Base-by-base conservation (phyloP, 768 basidiomycete genomes). In the Suillus alpinus region DNA sequence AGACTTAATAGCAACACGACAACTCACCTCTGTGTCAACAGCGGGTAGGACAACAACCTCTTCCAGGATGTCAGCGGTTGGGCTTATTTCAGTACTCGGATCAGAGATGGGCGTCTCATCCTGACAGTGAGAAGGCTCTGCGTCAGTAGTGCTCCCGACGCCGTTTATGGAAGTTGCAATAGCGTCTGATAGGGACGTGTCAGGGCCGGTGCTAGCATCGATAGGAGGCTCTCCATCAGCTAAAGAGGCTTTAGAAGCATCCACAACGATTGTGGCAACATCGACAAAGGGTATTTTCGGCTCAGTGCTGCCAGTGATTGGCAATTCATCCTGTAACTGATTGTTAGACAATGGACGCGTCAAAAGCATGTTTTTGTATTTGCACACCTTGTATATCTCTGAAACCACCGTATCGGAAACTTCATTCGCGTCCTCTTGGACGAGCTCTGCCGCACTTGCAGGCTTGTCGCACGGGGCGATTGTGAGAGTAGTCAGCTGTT, bases 131-230 rank as follows among this genome's bases (percentile, higher is more conserved):
- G 32, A 36, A 41, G 36, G 44, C 60, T 41, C 44, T 58, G 58
- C 5, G 16, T 2, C 29, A 58, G 49, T 56, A 58, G 57, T 58
- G 50, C 57, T 53, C 29, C 44, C 57, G 32, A 49, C 34, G 18
- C 60, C 57, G 18, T 57, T 58, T 61, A 44, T 29, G 60, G 60
- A 31, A 61, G 31, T 20, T 40, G 31, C 32, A 26, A 59, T 20
- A 46, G 36, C 4, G 44, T 49, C 57, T 46, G 60, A 37, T 43
- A 46, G 20, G 36, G 43, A 34, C 12, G 6, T 51, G 36, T 59
- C 41, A 59, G 41, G 34, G 13, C 29, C 14, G 6, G 36, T 37
- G 44, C 36, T 37, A 39, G 31, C 20, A 57, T 29, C 31, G 34
- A 44, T 32, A 34, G 59, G 59, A 41, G 53, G 55, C 26, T 34